Percentiles rank a stretch among this genome's conserved stretches.
phyloP scores from a whole-genome alignment of 129 eudicot species.

The Silybum marianum region DNA sequence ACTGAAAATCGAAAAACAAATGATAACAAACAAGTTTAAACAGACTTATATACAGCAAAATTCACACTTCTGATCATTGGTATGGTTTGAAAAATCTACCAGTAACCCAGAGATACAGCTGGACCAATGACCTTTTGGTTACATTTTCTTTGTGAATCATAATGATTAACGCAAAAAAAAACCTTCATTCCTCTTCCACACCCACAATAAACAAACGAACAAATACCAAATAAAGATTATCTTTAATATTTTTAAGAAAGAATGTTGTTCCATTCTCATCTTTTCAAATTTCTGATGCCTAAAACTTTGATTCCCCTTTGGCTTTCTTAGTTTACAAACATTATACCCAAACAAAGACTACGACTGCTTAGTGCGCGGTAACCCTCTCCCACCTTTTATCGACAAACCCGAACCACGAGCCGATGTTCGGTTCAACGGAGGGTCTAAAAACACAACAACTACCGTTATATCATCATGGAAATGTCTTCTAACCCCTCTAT shows the following conservation, averaged over 20 bases:
- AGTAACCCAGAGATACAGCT: neutral
- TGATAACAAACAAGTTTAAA: neutral
- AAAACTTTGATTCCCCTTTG: conserved; percentile 4
- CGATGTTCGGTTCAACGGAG: conserved; percentile 37
- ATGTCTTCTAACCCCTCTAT: conserved; percentile 94
- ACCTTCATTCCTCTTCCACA: neutral
- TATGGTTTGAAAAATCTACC: neutral
- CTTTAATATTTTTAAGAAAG: conserved; percentile 12
- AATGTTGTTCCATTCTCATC: conserved; percentile 18
- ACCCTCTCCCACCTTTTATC: conserved; percentile 49
- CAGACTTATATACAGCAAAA: neutral
- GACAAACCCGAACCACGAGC: conserved; percentile 42
- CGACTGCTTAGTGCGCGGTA: conserved; percentile 37
- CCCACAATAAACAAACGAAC: neutral
- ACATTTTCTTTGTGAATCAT: neutral
- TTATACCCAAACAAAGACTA: conserved; percentile 32
- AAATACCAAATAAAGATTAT: neutral
- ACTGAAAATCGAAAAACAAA: neutral
- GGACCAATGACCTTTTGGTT: neutral
- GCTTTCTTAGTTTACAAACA: conserved; percentile 29
- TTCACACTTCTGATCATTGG: neutral
- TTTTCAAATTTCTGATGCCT: neutral
- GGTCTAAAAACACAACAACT: conserved; percentile 77
- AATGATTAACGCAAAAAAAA: neutral
- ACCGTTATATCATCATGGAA: conserved; percentile 94